Percentiles rank a stretch among this genome's conserved stretches.
Evolutionary conservation across 2,329 filamentous ascomycete species (phyloP).

Genomic region (Cladosporium sp.): DNA sequence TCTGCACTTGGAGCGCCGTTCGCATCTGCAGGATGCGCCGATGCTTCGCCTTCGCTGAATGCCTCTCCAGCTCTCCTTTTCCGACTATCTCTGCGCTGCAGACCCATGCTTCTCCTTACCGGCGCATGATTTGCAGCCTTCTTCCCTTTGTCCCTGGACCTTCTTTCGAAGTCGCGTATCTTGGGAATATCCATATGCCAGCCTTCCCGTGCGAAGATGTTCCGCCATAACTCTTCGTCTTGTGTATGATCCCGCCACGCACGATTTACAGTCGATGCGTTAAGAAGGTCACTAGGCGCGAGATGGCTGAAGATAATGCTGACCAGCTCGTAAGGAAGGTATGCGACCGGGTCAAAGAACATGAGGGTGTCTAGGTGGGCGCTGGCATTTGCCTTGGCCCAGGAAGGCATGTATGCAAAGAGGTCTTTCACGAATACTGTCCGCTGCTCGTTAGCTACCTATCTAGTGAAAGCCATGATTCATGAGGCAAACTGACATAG

Average conservation of each 20-base stretch:
- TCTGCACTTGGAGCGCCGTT: constrained; percentile 11
- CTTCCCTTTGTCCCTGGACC: neutral
- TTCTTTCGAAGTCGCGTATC: constrained; percentile 23
- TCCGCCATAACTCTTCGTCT: constrained; percentile 82
- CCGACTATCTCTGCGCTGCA: constrained; percentile 23
- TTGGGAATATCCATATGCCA: constrained; percentile 51
- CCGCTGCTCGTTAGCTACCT: neutral
- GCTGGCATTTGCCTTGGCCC: constrained; percentile 13
- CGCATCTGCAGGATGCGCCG: constrained; percentile 12
- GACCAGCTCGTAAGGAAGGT: constrained; percentile 85
- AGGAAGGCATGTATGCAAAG: constrained; percentile 4
- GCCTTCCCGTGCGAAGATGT: constrained; percentile 76
- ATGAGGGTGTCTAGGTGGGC: constrained; percentile 48
- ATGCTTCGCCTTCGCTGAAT: constrained; percentile 28
- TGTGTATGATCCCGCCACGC: constrained; percentile 77
- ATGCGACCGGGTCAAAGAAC: constrained; percentile 88
- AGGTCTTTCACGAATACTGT: constrained; percentile 11
- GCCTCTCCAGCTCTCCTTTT: constrained; percentile 31
- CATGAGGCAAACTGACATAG: constrained; percentile 5
- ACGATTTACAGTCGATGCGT: constrained; percentile 72
- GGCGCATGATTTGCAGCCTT: neutral
- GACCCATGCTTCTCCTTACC: constrained; percentile 27
- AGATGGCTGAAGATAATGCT: constrained; percentile 85
- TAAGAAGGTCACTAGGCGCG: constrained; percentile 73
- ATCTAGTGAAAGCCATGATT: neutral